phyloP scores from a whole-genome alignment of 2,329 filamentous ascomycete genomes.

The Fusarium secorum region DNA sequence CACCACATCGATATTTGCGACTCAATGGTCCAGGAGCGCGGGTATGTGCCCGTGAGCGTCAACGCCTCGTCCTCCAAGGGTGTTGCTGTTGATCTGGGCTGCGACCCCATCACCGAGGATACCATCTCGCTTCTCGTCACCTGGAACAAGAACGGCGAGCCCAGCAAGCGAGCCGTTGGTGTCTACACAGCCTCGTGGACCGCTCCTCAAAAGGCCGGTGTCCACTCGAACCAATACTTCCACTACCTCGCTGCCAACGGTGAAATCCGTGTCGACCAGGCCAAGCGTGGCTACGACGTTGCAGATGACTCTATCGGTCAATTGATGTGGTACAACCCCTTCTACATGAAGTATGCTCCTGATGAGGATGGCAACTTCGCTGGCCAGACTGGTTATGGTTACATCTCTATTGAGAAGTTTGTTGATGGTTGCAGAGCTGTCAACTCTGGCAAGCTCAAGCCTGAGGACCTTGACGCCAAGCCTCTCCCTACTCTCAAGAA shows the following conservation, averaged over 20 bases:
- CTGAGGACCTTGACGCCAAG: slow-evolving; percentile 80
- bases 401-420: slow-evolving; percentile 95
- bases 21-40: slow-evolving; percentile 79
- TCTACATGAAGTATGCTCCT: slow-evolving; percentile 94
- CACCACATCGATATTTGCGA: slow-evolving; percentile 95
- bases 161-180: slow-evolving; percentile 77
- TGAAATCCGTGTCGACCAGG: slow-evolving; percentile 90
- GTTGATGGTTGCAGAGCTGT: slow-evolving; percentile 84
- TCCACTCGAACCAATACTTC: slow-evolving; percentile 98
- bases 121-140: slow-evolving; percentile 91
- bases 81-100: slow-evolving; percentile 80
- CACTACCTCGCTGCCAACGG: slow-evolving; percentile 88
- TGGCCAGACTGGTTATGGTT: slow-evolving; percentile 90
- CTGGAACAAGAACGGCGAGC: slow-evolving; percentile 78
- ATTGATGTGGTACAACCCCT: slow-evolving; percentile 90
- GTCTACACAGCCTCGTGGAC: slow-evolving; percentile 97
- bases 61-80: slow-evolving; percentile 81
- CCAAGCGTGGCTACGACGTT: slow-evolving; percentile 92
- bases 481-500: slow-evolving; percentile 86
- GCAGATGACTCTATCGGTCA: slow-evolving; percentile 78
- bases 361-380: slow-evolving; percentile 95
- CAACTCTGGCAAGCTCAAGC: slow-evolving; percentile 75
- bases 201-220: slow-evolving; percentile 87
- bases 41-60: slow-evolving; percentile 80
- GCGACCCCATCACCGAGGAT: slow-evolving; percentile 83